Conservation (phyloP, 176 grass and related monocot genomes). For the Hordeum vulgare region DNA sequence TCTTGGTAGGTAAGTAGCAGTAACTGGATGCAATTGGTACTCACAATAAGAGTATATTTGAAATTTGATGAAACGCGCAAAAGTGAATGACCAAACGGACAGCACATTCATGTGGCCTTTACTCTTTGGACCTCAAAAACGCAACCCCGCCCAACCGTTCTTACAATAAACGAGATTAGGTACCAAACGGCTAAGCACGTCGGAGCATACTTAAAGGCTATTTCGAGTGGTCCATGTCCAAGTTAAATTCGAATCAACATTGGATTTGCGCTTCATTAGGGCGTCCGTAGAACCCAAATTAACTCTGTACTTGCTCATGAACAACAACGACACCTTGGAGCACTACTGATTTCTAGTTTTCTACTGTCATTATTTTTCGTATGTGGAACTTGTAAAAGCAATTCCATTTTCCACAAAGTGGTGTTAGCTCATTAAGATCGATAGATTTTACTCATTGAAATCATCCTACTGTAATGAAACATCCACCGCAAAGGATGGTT, state of each 20-base stretch:
- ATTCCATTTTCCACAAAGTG: too few relatives aligned
- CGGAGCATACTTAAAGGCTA: neutral
- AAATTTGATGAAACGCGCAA: neutral
- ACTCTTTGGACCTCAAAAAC: constrained; percentile 23
- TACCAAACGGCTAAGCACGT: constrained; percentile 9
- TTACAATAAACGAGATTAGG: constrained; percentile 20
- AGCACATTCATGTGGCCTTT: constrained; percentile 28
- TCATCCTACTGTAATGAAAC: neutral
- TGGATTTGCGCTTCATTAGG: neutral
- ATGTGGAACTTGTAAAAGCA: too few relatives aligned
- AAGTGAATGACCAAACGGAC: constrained; percentile 6
- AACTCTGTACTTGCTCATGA: neutral
- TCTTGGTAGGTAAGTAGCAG: neutral
- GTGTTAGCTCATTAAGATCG: too few relatives aligned
- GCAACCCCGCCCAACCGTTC: neutral
- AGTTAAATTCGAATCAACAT: constrained; percentile 10
- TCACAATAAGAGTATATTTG: neutral
- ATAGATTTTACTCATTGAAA: too few relatives aligned
- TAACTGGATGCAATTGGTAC: neutral
- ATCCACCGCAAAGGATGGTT: neutral
- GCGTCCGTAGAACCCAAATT: neutral
- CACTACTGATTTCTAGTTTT: too few relatives aligned
- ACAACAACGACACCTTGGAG: too few relatives aligned
- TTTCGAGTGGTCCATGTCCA: constrained; percentile 12
- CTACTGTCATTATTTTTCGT: too few relatives aligned